Evolutionary conservation across 257 asterid species (phyloP).

Genomic region (Solanum phureja): DNA sequence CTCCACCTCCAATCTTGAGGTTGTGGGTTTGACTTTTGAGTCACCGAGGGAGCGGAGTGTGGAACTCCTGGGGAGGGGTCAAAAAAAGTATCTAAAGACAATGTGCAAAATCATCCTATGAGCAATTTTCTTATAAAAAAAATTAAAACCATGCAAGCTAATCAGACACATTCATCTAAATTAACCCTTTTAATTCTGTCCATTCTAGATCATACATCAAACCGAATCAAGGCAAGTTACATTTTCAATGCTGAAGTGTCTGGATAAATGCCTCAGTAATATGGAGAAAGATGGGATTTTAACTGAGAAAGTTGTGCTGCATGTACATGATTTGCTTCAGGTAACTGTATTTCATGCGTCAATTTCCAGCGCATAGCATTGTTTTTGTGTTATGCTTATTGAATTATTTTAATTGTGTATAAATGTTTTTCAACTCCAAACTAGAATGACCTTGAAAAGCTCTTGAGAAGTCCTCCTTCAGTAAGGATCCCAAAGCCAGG

Average conservation of each 20-base stretch:
- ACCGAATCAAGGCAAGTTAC: background rate
- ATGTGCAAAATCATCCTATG: background rate
- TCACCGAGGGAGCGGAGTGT: background rate
- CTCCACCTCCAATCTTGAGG: background rate
- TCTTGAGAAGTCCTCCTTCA: background rate
- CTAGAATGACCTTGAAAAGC: slow-evolving; percentile 1
- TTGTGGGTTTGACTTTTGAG: background rate
- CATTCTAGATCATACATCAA: background rate
- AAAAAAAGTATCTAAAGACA: background rate
- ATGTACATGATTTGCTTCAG: background rate
- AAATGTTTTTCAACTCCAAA: background rate
- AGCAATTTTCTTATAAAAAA: background rate
- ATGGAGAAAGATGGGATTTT: slow-evolving; percentile 1
- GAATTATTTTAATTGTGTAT: background rate
- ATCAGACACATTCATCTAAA: background rate
- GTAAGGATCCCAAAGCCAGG: background rate
- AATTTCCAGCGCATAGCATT: background rate
- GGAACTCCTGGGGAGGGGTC: background rate
- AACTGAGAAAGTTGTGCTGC: background rate
- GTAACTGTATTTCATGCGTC: background rate
- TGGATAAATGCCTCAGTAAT: background rate
- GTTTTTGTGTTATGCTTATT: background rate
- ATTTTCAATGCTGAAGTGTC: background rate
- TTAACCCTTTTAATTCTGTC: background rate
- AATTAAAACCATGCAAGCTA: background rate